Evolutionary conservation across 805 yeast genomes (phyloP), one percentile per base, ranked within the genome.

Genomic region (Barnettozyma sp.): DNA sequence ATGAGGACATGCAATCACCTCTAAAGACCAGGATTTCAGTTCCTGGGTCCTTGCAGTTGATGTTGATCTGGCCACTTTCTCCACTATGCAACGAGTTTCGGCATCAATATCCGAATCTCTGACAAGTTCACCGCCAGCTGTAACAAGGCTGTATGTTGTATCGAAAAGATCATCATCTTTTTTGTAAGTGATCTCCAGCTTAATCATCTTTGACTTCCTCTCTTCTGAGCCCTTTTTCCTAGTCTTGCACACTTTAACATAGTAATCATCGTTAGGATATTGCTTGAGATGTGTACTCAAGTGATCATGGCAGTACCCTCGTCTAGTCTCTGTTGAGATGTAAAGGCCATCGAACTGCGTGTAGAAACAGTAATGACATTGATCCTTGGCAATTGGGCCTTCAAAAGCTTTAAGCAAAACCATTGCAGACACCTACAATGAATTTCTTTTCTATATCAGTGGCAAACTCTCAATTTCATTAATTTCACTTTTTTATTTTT

Each of bases 11-110:
- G 95, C 76, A 11, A 68, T 54, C 15, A 90, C 74, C 46, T 88
- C 94, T 46, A 83, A 82, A 54, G 86, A 90, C 99, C 99, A 92
- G 2, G 94, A 78, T 49, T 79, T 76, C 37, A 87, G 73, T 52
- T 87, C 94, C 46, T 85, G 73, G 26, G 70, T 66, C 35, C 66
- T 66, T 15, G 71, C 65, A 4, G 74, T 67, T 0, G 92, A 82
- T 21, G 75, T 73, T 2, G 88, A 68, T 6, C 52, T 56, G 33
- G 79, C 46, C 4, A 85, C 67, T 2, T 59, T 63, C 1, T 66
- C 60, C 0, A 73, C 71, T 0, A 59, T 51, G 7, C 21, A n/a
- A 30, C 27, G 24, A 7, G 34, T 35, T 18, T 20, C 32, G 4
- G 6, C n/a, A 6, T 22, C 19, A 10, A 50, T 49, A 1, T 44